Evolutionary conservation across 176 grass and related monocot species (phyloP).

Genomic region (Alloteropsis semialata): DNA sequence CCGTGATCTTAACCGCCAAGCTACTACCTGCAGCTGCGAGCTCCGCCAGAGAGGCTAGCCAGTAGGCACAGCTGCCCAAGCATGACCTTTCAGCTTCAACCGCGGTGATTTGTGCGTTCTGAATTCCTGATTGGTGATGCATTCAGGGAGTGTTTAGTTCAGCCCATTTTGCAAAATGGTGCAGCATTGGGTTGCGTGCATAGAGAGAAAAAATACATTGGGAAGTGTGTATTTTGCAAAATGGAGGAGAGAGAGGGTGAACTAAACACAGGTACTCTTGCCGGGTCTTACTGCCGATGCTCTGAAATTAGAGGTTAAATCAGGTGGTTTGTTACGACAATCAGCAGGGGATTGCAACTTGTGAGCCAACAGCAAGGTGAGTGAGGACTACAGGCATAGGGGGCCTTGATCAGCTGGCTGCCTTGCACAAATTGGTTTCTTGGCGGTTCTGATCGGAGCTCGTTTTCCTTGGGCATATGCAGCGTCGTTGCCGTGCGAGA

Average conservation of each 20-base stretch:
- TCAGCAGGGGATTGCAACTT: background rate
- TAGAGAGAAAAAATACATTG: no score
- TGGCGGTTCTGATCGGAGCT: background rate
- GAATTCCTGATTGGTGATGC: no score
- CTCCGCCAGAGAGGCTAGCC: background rate
- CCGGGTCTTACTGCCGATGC: background rate
- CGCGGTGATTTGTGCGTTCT: background rate
- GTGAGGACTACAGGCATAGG: background rate
- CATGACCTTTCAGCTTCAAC: background rate
- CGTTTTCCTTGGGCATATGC: background rate
- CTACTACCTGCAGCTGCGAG: background rate
- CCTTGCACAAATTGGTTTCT: background rate
- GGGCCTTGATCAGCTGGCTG: background rate
- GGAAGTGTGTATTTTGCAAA: no score
- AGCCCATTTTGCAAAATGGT: no score
- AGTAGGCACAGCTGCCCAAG: background rate
- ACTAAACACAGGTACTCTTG: background rate
- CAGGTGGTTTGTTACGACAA: background rate
- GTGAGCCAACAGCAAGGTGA: background rate
- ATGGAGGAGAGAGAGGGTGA: no score
- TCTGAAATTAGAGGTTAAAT: background rate
- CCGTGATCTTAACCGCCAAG: conserved; percentile 8
- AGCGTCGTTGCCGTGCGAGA: background rate
- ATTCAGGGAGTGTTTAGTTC: no score
- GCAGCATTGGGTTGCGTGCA: no score